These are phyloP conservation scores for Penicillium mononematosum DNA, from an alignment of 495 filamentous ascomycete genomes.

Conservation along the genomic window DNA sequence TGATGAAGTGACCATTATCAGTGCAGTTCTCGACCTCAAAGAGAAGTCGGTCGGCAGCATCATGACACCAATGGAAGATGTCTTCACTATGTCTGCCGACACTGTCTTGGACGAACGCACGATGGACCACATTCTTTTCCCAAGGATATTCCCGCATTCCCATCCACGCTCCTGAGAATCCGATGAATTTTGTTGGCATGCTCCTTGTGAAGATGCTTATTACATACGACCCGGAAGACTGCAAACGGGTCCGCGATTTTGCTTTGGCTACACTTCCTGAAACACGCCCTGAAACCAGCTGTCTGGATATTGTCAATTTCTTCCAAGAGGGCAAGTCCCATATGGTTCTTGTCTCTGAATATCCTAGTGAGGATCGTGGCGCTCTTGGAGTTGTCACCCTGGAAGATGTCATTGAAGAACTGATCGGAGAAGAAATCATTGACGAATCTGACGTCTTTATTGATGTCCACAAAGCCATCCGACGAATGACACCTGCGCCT, in stretches of 20 bases:
- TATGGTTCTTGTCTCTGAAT: constrained; percentile 94
- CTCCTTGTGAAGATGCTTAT: constrained; percentile 97
- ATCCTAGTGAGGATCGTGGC: constrained; percentile 82
- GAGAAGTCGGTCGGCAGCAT: constrained; percentile 92
- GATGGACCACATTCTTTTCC: constrained; percentile 89
- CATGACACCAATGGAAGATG: constrained; percentile 98
- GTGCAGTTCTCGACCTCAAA: constrained; percentile 91
- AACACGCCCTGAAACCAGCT: constrained; percentile 91
- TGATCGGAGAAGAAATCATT: constrained; percentile 92
- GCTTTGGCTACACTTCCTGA: constrained; percentile 91
- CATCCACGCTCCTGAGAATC: constrained; percentile 82
- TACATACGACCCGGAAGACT: constrained; percentile 95
- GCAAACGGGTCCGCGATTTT: constrained; percentile 80
- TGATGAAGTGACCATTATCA: constrained; percentile 98
- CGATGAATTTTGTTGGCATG: constrained; percentile 92
- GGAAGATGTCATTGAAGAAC: constrained; percentile 96
- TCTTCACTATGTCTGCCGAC: constrained; percentile 92
- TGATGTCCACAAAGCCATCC: constrained; percentile 94
- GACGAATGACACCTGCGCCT: constrained; percentile 69
- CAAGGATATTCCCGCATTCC: constrained; percentile 95
- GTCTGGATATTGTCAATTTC: constrained; percentile 97
- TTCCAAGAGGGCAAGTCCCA: constrained; percentile 99
- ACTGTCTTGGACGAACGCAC: constrained; percentile 86
- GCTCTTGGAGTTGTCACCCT: constrained; percentile 91
- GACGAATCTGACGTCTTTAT: constrained; percentile 95